Evolutionary conservation across 345 rosid species (phyloP), one percentile per base, ranked within the genome.

Genomic region (Firmiana major): DNA sequence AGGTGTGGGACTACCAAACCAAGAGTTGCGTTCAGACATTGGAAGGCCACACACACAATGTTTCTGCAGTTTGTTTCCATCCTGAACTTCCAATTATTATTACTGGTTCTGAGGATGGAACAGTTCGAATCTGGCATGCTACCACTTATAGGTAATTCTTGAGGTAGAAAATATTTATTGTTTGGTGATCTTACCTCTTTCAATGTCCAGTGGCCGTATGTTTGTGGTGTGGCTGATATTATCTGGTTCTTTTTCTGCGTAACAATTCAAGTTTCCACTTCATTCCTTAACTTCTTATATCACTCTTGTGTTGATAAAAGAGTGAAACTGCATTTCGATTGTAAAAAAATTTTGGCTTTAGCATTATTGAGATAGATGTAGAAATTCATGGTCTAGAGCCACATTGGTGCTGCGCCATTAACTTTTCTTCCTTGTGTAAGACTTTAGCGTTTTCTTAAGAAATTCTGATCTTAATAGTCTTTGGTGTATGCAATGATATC

Each of bases 1-100:
- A 93, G 97, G 94, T 93, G 51, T 93, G 98, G 98, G 97, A 93
- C 80, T 89, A 89, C 83, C 97, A 91, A 86, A 91, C 91, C 43
- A 93, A 91, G 83, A 89, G 92, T 78, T 93, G 97, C 84, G 91
- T 93, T 74, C 94, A 91, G 87, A 91, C 90, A 2, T 87, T 91
- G 46, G 94, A 93, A 49, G 97, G 97, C 66, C 98, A 93, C 81
- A 90, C 92, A 1, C 92, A 91, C 82, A 93, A 93, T 81, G 97
- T 90, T 36, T 91, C 98, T 74, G 94, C 94, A 28, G 92, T 90
- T 58, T 90, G 93, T 83, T 90, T 89, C 81, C 94, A 93, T 81
- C 98, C 97, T 7, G 93, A 91, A 83, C 93, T 93, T 78, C 86
- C 94, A 16, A 90, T 93, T 65, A 89, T 91, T 79, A 87, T 93